Evolutionary conservation across 2,329 filamentous ascomycete genomes (phyloP), one percentile per base, ranked within the genome.

Genomic region (Thyridium curvatum): DNA sequence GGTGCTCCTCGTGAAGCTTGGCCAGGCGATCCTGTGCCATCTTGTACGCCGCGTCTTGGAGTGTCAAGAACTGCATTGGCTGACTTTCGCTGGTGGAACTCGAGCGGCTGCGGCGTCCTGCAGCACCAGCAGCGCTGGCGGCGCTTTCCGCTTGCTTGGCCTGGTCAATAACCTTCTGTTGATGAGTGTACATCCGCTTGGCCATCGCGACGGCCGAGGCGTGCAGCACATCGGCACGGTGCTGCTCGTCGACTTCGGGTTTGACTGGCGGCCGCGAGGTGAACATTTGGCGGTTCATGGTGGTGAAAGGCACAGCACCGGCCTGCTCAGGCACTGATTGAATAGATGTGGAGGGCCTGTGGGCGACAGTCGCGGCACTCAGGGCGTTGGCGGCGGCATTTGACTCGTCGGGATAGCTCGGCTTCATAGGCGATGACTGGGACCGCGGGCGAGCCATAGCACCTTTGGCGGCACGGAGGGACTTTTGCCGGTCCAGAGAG

Each of bases 141-240:
- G 56, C 21, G 10, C 21, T 26, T 10, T 69, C 58, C 2, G 53
- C 53, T 38, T 66, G 65, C 46, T 64, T 68, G 21, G 66, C 61
- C 44, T 71, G 66, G 7, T 79, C 74, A 2, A 74, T 67, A 43
- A 72, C 72, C 44, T 73, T 76, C 45, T 86, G 78, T 49, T 88
- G 82, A 28, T 77, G 68, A 10, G 69, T 76, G 55, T 89, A 95
- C 80, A 95, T 91, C 49, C 84, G 79, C 60, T 83, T 85, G 7
- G 90, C 89, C 88, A 96, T 94, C 10, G 85, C 86, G 3, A 95
- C 69, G 3, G 90, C 88, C 15, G 88, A 91, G 21, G 88, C 86
- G 46, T 83, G 84, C 3, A 94, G 67, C 4, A 81, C 79, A 48
- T 88, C 84, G 33, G 82, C 76, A 41, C 76, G 78, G 44, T 76